These are phyloP conservation scores for Colletotrichum brevisporum DNA, from an alignment of 2,329 filamentous ascomycete species.

Conservation along the genomic window DNA sequence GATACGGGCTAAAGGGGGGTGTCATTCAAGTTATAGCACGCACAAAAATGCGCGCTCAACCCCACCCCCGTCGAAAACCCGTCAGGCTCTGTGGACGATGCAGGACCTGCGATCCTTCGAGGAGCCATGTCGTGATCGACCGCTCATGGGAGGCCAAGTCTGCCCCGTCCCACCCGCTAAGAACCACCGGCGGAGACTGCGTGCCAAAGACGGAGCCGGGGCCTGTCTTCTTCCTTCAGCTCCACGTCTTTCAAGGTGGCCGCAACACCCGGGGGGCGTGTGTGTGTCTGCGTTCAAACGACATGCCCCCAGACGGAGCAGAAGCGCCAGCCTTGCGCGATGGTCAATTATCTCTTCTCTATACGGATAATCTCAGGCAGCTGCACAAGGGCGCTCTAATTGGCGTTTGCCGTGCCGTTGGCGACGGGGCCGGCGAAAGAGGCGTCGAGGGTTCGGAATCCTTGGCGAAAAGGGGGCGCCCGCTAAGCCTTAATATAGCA, in stretches of 20 bases:
- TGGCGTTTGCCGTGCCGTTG: neutral
- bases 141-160: neutral
- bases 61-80: neutral
- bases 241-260: neutral
- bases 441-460: neutral
- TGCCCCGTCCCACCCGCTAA: neutral
- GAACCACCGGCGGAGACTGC: neutral
- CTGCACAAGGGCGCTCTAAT: neutral
- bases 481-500: slow-evolving; percentile 2
- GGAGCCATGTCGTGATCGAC: neutral
- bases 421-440: neutral
- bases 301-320: slow-evolving; percentile 11
- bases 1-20: neutral
- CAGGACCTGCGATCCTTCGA: slow-evolving; percentile 6
- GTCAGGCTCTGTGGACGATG: neutral
- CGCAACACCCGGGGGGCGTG: neutral
- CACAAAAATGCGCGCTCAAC: neutral
- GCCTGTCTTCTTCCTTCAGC: no score
- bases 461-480: slow-evolving; percentile 8
- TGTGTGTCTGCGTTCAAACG: neutral
- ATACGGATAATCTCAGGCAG: slow-evolving; percentile 11
- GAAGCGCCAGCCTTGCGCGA: slow-evolving; percentile 9
- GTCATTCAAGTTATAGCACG: slow-evolving; percentile 9
- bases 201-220: no score
- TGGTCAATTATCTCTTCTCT: slow-evolving; percentile 2